These are phyloP conservation scores for Extremus antarcticus DNA, from an alignment of 495 filamentous ascomycete genomes.

Conservation along the genomic window DNA sequence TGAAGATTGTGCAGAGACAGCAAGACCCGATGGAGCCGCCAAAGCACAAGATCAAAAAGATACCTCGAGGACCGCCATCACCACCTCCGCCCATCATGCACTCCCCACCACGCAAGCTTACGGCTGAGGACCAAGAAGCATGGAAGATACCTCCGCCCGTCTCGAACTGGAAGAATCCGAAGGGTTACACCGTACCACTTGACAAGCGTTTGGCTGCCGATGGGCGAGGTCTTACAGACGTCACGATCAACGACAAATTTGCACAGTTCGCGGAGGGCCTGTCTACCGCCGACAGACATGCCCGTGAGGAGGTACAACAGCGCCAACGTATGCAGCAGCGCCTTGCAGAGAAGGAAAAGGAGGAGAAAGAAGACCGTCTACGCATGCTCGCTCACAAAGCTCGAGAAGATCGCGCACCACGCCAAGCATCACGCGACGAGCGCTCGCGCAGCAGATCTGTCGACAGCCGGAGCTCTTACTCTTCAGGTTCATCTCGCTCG, in stretches of 20 bases:
- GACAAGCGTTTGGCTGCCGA: constrained; percentile 97
- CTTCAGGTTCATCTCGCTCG: constrained; percentile 32
- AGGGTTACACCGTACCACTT: constrained; percentile 92
- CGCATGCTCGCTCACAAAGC: constrained; percentile 85
- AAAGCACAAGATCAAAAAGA: constrained; percentile 98
- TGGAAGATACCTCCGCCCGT: constrained; percentile 94
- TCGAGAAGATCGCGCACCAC: constrained; percentile 56
- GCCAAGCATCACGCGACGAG: constrained; percentile 2
- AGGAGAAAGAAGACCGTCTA: constrained; percentile 85
- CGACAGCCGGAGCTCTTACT: constrained; percentile 22
- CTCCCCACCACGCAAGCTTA: constrained; percentile 87
- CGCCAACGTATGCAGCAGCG: constrained; percentile 91
- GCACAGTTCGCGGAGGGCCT: constrained; percentile 91
- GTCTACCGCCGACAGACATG: constrained; percentile 88
- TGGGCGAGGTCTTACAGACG: constrained; percentile 83
- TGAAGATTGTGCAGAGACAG: constrained; percentile 95
- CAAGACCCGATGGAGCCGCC: constrained; percentile 96
- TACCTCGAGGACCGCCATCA: constrained; percentile 83
- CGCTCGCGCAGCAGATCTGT: constrained; percentile 35
- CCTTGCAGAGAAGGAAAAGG: constrained; percentile 91
- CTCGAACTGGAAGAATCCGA: constrained; percentile 98
- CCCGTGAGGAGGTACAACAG: constrained; percentile 88
- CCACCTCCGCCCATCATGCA: constrained; percentile 94
- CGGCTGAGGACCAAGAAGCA: constrained; percentile 91
- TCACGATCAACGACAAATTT: constrained; percentile 98